Percentiles rank a stretch among this genome's conserved stretches.
Evolutionary conservation across 192 early-diverging fungal genomes (phyloP).

Genomic region (Linderina pennispora): DNA sequence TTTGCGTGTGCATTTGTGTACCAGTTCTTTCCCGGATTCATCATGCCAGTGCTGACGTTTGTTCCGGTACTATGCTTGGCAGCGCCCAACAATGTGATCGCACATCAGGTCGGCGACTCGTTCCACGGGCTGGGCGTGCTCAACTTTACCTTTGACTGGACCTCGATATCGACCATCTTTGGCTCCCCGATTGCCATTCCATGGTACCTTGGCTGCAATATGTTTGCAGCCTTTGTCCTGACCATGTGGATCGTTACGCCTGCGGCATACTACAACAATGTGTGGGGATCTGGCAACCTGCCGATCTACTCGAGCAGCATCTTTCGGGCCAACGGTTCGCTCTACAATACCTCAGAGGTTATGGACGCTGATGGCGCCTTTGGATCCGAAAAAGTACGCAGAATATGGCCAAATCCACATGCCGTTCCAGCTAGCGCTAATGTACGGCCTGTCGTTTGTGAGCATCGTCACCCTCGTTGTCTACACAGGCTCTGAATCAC

Average conservation of each 20-base stretch:
- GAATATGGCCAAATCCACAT: constrained; percentile 31
- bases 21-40: constrained; percentile 44
- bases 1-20: constrained; percentile 36
- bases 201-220: constrained; percentile 42
- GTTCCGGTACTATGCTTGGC: constrained; percentile 45
- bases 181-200: constrained; percentile 37
- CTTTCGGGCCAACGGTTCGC: neutral
- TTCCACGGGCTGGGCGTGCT: constrained; percentile 47
- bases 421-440: constrained; percentile 46
- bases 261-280: constrained; percentile 24
- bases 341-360: neutral
- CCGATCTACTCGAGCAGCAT: constrained; percentile 17
- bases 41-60: constrained; percentile 40
- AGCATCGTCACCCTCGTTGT: constrained; percentile 49
- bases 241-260: constrained; percentile 43
- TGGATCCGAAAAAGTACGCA: constrained; percentile 10
- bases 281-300: constrained; percentile 27
- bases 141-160: constrained; percentile 47
- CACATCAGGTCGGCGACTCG: constrained; percentile 37
- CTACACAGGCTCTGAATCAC: constrained; percentile 59
- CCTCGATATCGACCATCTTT: constrained; percentile 26
- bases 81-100: constrained; percentile 15
- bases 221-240: constrained; percentile 44
- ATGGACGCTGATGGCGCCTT: constrained; percentile 19
- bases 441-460: constrained; percentile 52